These are phyloP conservation scores for Chalaropsis ovoidea DNA, from an alignment of 2,329 filamentous ascomycete genomes.

Conservation along the genomic window DNA sequence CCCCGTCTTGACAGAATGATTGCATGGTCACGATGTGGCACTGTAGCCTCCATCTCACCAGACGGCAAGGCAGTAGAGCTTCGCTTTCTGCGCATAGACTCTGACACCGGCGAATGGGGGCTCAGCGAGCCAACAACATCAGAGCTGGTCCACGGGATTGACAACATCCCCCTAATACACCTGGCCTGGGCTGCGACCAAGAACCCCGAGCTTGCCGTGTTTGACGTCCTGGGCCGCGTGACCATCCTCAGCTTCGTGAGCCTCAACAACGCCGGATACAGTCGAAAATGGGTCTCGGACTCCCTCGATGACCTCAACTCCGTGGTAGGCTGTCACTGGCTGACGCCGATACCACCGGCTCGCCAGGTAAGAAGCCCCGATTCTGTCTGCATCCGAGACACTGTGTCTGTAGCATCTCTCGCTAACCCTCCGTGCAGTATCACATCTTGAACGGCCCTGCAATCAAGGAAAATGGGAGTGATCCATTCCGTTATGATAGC, in stretches of 20 bases:
- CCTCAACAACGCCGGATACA: conserved; percentile 59
- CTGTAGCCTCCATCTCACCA: conserved; percentile 67
- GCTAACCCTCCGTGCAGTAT: conserved; percentile 12
- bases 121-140: conserved; percentile 62
- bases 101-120: conserved; percentile 61
- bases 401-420: neutral
- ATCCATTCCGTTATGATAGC: conserved; percentile 52
- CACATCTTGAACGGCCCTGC: conserved; percentile 50
- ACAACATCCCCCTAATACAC: conserved; percentile 62
- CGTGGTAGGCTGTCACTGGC: conserved; percentile 79
- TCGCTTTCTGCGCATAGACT: conserved; percentile 59
- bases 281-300: conserved; percentile 56
- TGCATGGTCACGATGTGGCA: conserved; percentile 79
- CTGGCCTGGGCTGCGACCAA: conserved; percentile 66
- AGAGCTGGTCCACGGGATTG: conserved; percentile 50
- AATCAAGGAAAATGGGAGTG: conserved; percentile 51
- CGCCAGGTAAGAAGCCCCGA: conserved; percentile 32
- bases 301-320: conserved; percentile 62
- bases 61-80: conserved; percentile 63
- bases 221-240: conserved; percentile 70
- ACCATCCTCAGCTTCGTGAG: conserved; percentile 62
- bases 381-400: neutral
- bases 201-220: conserved; percentile 69
- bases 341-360: conserved; percentile 48
- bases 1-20: conserved; percentile 49